Evolutionary conservation across 208 protist species (phyloP).

Genomic region (Novymonas esmeraldas): DNA sequence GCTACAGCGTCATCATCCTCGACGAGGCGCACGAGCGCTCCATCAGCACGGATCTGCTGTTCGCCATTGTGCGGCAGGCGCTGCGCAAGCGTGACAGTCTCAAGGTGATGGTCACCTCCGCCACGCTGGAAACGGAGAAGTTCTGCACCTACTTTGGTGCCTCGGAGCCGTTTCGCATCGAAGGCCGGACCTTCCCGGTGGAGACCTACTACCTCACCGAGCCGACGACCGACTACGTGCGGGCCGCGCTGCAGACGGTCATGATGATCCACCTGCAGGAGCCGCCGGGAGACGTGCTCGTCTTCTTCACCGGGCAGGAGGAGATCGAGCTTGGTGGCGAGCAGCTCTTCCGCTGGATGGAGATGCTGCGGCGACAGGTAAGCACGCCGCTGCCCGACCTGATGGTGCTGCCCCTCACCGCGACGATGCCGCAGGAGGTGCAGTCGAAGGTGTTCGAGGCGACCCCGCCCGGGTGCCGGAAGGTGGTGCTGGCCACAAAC

Average conservation of each 20-base stretch:
- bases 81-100: slow-evolving; percentile 90
- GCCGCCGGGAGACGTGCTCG: slow-evolving; percentile 98
- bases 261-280: slow-evolving; percentile 98
- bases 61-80: slow-evolving; percentile 97
- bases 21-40: slow-evolving; percentile 99
- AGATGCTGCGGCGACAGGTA: slow-evolving; percentile 61
- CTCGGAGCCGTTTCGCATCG: slow-evolving; percentile 97
- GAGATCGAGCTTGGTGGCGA: slow-evolving; percentile 99
- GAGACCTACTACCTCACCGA: slow-evolving; percentile 96
- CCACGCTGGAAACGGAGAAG: slow-evolving; percentile 98
- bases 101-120: slow-evolving; percentile 99
- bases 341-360: slow-evolving; percentile 94
- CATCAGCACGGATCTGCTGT: slow-evolving; percentile 99
- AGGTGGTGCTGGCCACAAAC: slow-evolving; percentile 99
- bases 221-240: slow-evolving; percentile 97
- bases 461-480: slow-evolving; percentile 90
- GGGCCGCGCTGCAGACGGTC: slow-evolving; percentile 96
- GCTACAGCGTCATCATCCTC: slow-evolving; percentile 99
- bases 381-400: slow-evolving; percentile 87
- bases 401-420: slow-evolving; percentile 98
- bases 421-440: slow-evolving; percentile 98
- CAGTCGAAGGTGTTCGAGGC: slow-evolving; percentile 99
- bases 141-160: slow-evolving; percentile 98
- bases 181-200: slow-evolving; percentile 98
- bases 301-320: slow-evolving; percentile 99